Conservation (phyloP, 805 yeast species). For the Myxozyma neotropica region DNA sequence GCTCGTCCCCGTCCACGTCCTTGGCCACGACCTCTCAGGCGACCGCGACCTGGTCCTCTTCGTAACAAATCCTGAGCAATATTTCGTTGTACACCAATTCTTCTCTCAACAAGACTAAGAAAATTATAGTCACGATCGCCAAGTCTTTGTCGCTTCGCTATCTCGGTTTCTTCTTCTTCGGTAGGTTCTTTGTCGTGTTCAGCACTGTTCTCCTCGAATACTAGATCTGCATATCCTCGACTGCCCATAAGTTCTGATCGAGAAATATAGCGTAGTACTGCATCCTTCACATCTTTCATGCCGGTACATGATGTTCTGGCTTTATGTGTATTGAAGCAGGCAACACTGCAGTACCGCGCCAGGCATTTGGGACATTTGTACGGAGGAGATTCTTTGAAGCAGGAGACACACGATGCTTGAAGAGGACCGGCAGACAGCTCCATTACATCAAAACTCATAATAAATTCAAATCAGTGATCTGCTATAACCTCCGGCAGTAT, state of each 20-base stretch:
- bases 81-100: constrained; percentile 29
- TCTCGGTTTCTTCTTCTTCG: constrained; percentile 7
- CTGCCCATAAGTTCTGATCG: constrained; percentile 22
- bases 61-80: constrained; percentile 17
- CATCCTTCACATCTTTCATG: constrained; percentile 26
- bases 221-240: constrained; percentile 15
- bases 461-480: neutral
- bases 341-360: constrained; percentile 25
- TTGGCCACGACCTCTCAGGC: neutral
- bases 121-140: constrained; percentile 32
- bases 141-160: constrained; percentile 14
- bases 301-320: constrained; percentile 23
- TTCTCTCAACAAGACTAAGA: constrained; percentile 27
- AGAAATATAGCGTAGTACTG: constrained; percentile 25
- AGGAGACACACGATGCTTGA: constrained; percentile 16
- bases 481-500: neutral
- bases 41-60: constrained; percentile 1
- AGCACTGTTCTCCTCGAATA: neutral
- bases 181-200: neutral
- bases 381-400: constrained; percentile 18
- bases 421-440: neutral
- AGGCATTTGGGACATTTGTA: constrained; percentile 32
- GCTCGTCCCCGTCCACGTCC: constrained; percentile 11
- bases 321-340: constrained; percentile 28
- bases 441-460: neutral